Evolutionary conservation across 78 protist genomes (phyloP).

Genomic region (Cavenderia fasciculata): DNA sequence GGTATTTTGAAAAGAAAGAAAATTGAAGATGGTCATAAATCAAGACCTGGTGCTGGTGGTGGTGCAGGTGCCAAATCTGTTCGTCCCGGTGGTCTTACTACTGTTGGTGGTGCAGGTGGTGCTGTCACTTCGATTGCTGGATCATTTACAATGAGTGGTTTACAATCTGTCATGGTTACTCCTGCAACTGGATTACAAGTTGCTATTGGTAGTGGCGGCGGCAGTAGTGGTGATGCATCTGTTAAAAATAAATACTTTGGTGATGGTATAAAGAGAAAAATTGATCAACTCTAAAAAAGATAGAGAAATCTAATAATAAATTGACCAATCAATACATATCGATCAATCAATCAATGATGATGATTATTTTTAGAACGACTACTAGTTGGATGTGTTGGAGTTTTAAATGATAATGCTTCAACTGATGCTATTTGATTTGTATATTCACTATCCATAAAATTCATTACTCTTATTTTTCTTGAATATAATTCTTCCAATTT

Average conservation of each 20-base stretch:
- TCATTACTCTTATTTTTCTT: not conserved
- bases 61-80: slow-evolving; percentile 28
- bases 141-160: not conserved
- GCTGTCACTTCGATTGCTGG: not conserved
- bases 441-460: slow-evolving; percentile 48
- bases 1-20: slow-evolving; percentile 74
- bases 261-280: slow-evolving; percentile 21
- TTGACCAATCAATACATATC: too few species aligned
- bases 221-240: not conserved
- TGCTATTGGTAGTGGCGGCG: not conserved
- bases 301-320: too few species aligned
- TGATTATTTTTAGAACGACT: too few species aligned
- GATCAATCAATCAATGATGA: too few species aligned
- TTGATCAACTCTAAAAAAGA: too few species aligned
- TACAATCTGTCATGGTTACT: slow-evolving; percentile 34
- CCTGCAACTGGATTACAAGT: slow-evolving; percentile 29
- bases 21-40: too few species aligned
- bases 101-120: too few species aligned
- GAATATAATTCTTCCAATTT: too few species aligned
- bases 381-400: too few species aligned
- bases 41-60: too few species aligned
- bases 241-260: not conserved
- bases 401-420: too few species aligned
- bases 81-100: slow-evolving; percentile 16
- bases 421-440: too few species aligned